Evolutionary conservation across 345 rosid genomes (phyloP).

Genomic region (Eucalyptus brandiana): DNA sequence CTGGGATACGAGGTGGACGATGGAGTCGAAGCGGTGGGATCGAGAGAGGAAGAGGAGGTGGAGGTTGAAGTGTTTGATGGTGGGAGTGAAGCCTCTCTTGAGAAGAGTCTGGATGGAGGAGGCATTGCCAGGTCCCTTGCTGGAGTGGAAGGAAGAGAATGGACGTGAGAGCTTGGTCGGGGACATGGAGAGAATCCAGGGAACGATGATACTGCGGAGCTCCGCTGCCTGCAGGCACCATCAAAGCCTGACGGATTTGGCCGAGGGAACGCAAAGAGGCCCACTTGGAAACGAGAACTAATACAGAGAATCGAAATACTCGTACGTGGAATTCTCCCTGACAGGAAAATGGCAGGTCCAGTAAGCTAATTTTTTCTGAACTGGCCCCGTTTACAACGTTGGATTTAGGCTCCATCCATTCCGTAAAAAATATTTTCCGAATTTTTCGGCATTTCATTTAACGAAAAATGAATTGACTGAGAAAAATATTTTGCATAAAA

Average conservation of each 20-base stretch:
- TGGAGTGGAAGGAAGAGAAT: slow-evolving; percentile 1
- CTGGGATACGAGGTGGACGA: slow-evolving; percentile 20
- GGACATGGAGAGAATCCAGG: background rate
- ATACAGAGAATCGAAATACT: background rate
- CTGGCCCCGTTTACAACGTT: background rate
- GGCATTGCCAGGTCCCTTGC: background rate
- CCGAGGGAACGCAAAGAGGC: background rate
- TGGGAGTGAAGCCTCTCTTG: slow-evolving; percentile 45
- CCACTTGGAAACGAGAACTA: background rate
- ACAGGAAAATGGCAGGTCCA: background rate
- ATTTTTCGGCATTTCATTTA: accelerated
- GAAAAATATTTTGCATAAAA: no score
- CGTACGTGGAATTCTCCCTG: background rate
- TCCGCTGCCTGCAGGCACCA: background rate
- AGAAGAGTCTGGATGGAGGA: slow-evolving; percentile 15
- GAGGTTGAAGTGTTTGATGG: slow-evolving; percentile 22
- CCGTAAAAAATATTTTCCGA: no score
- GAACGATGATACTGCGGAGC: background rate
- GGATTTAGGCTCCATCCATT: no score
- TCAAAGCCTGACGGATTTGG: background rate
- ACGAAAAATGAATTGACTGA: accelerated
- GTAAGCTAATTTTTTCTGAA: background rate
- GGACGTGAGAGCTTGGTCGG: background rate
- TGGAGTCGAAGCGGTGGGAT: slow-evolving; percentile 5
- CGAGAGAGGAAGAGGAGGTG: slow-evolving; percentile 30